A percentile compares a stretch with the other conserved stretches of the same genome.
Evolutionary conservation across 1,284 basidiomycete genomes (phyloP).

Genomic region (Amylostereum areolatum): DNA sequence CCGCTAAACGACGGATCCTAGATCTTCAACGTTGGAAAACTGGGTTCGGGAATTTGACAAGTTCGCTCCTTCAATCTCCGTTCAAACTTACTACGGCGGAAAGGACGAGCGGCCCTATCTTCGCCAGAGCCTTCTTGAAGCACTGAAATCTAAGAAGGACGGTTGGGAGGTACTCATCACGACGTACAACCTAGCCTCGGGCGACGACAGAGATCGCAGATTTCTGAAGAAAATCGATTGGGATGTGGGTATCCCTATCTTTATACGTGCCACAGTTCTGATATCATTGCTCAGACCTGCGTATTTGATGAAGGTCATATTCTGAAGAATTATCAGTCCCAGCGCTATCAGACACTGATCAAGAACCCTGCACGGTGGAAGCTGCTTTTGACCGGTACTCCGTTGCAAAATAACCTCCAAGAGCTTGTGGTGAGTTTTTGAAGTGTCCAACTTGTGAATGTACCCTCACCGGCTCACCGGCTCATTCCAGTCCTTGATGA

Average conservation of each 20-base stretch:
- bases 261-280: not conserved
- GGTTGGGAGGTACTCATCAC: slow-evolving; percentile 94
- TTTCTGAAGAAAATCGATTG: slow-evolving; percentile 93
- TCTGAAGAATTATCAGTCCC: slow-evolving; percentile 95
- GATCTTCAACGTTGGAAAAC: slow-evolving; percentile 95
- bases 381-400: slow-evolving; percentile 92
- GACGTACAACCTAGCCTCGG: slow-evolving; percentile 93
- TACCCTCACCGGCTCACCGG: not conserved
- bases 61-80: slow-evolving; percentile 84
- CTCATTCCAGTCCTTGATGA: slow-evolving; percentile 81
- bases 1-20: slow-evolving; percentile 21
- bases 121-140: slow-evolving; percentile 66
- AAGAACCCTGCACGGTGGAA: slow-evolving; percentile 87
- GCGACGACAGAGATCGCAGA: slow-evolving; percentile 81
- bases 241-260: slow-evolving; percentile 54
- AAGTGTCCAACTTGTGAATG: slow-evolving; percentile 6
- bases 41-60: slow-evolving; percentile 95
- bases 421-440: slow-evolving; percentile 81
- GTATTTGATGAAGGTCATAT: slow-evolving; percentile 96
- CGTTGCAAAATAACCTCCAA: slow-evolving; percentile 87
- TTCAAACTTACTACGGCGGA: slow-evolving; percentile 90
- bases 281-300: slow-evolving; percentile 53
- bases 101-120: slow-evolving; percentile 84
- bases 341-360: slow-evolving; percentile 88
- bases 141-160: slow-evolving; percentile 41